A percentile compares a stretch with the other conserved stretches of the same genome.
Conservation (phyloP, 441 rosid genomes). For the Mallotus japonicus region DNA sequence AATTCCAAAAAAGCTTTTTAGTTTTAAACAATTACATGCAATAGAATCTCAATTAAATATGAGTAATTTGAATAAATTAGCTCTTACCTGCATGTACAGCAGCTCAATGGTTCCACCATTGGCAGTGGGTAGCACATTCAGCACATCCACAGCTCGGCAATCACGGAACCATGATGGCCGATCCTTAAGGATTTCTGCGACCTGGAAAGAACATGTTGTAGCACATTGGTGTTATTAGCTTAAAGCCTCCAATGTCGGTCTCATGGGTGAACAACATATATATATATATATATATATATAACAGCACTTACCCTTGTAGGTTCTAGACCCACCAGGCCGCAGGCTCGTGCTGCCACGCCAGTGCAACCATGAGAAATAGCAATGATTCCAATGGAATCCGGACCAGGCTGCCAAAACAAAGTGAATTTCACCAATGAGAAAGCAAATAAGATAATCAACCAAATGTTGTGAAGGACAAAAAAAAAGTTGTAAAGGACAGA, state of each 20-base stretch:
- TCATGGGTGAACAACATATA: background rate
- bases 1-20: conserved; percentile 1
- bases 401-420: conserved; percentile 85
- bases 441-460: background rate
- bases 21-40: conserved; percentile 1
- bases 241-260: background rate
- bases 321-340: conserved; percentile 99
- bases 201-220: conserved; percentile 41
- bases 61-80: background rate
- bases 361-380: conserved; percentile 99
- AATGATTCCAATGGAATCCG: conserved; percentile 99
- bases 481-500: too few relatives aligned
- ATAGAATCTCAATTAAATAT: background rate
- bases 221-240: background rate
- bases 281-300: background rate
- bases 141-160: conserved; percentile 94
- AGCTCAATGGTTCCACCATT: conserved; percentile 99
- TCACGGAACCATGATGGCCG: conserved; percentile 96
- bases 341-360: conserved; percentile 99
- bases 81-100: conserved; percentile 86
- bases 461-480: too few relatives aligned
- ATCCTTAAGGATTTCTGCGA: conserved; percentile 98
- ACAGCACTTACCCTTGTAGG: conserved; percentile 81
- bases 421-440: background rate
- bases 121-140: conserved; percentile 94